Conservation (phyloP, 2,329 filamentous ascomycete genomes). For the Daldinia sp. region DNA sequence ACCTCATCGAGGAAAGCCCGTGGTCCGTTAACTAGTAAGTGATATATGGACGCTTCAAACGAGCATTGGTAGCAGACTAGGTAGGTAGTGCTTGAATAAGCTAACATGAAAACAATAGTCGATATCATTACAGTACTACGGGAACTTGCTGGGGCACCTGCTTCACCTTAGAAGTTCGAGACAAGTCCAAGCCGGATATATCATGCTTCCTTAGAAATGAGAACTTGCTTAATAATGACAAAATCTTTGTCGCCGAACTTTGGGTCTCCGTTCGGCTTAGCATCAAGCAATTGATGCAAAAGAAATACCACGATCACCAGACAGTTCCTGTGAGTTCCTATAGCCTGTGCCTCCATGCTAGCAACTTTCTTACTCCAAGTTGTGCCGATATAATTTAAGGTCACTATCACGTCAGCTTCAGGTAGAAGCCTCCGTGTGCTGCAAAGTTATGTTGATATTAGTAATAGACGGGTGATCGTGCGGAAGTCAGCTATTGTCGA, state of each 20-base stretch:
- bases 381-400: not conserved
- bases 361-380: not conserved
- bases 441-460: not conserved
- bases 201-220: not conserved
- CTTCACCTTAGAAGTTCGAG: not conserved
- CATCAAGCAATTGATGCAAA: not conserved
- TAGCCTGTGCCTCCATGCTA: not conserved
- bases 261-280: not conserved
- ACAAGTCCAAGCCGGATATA: not conserved
- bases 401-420: not conserved
- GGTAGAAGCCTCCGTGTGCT: not conserved
- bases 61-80: not conserved
- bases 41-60: not conserved
- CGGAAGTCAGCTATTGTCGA: not conserved
- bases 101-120: not conserved
- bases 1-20: not conserved
- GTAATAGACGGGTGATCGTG: not conserved
- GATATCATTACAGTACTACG: not conserved
- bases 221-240: not conserved
- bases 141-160: not conserved
- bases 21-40: not conserved
- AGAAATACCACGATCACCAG: not conserved
- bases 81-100: not conserved
- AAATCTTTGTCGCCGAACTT: not conserved
- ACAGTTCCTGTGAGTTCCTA: not conserved